Base-by-base conservation (phyloP, 352 stramenopile genomes). In the Phytophthora pistaciae region DNA sequence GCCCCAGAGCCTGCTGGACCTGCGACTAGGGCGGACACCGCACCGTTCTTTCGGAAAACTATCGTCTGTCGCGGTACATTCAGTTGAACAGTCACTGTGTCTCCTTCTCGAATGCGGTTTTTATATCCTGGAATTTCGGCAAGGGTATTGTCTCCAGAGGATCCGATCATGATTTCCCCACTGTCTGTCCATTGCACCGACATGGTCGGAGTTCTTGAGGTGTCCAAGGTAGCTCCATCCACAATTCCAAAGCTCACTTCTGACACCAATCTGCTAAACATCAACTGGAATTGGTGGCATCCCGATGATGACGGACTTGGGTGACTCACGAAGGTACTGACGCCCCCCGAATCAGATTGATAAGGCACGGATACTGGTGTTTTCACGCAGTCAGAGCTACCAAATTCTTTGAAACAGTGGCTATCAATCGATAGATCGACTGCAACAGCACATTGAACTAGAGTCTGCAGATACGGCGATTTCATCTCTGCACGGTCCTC, bases 351-450 rank as follows among this genome's bases (percentile, higher is more conserved):
- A 65, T 20, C 60, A 21, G 36, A 23, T 61, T 59, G 21, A 50
- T 56, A 66, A 44, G 53, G 56, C 20, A 75, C 55, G 31, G 27
- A 50, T 14, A 27, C 9, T 1, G 29, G 46, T 31, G 36, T 23
- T 9, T 11, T 38, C 10, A 56, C 31, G 7, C 14, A 18, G 23
- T 38, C 29, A 49, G 25, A 56, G 13, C 2, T 52, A 23, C 20
- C 10, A 8, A 52, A 40, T 27, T 25, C 44, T 8, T 61, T 60
- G 33, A 74, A 75, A 44, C 57, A 78, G 44, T 56, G 52, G 21
- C 74, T 82, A 56, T 95, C 88, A 9, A 85, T 75, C 5, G 82
- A 82, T 16, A 92, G 49, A 62, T 94, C 85, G 11, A 94, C 31
- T 21, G 80, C 69, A 23, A 93, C 20, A 10, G 83, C 71, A 48